phyloP scores from a whole-genome alignment of 208 protist species.

The Lotmaria passim region DNA sequence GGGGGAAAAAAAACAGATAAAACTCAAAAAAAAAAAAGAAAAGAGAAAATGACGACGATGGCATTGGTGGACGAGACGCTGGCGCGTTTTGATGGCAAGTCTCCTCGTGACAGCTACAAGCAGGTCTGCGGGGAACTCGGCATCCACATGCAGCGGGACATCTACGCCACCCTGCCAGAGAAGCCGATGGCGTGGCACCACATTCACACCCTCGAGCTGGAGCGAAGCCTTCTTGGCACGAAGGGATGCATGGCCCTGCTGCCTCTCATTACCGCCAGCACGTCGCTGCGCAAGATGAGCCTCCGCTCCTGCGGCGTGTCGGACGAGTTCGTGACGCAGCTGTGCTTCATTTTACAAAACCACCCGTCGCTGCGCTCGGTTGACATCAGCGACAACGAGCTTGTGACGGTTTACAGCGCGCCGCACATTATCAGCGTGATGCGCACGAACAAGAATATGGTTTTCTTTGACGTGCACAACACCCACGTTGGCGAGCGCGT shows the following conservation, averaged over 20 bases:
- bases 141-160: constrained; percentile 65
- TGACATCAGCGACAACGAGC: constrained; percentile 74
- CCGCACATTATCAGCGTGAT: constrained; percentile 70
- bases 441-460: constrained; percentile 77
- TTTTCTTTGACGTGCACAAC: constrained; percentile 59
- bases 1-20: not conserved
- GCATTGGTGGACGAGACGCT: constrained; percentile 72
- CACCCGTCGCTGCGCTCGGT: constrained; percentile 73
- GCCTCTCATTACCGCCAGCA: constrained; percentile 76
- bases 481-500: constrained; percentile 83
- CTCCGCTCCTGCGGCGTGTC: constrained; percentile 67
- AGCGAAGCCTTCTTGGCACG: constrained; percentile 54
- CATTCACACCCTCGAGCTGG: constrained; percentile 68
- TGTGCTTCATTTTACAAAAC: constrained; percentile 66
- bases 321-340: constrained; percentile 67
- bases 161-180: constrained; percentile 61
- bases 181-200: constrained; percentile 70
- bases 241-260: constrained; percentile 82
- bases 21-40: not conserved
- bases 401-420: constrained; percentile 78
- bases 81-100: constrained; percentile 77
- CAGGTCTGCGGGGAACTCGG: constrained; percentile 77
- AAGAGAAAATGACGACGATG: constrained; percentile 67
- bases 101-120: constrained; percentile 75
- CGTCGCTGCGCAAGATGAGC: constrained; percentile 65